Evolutionary conservation across 306 rosid species (phyloP).

Genomic region (Vachellia collinsii): DNA sequence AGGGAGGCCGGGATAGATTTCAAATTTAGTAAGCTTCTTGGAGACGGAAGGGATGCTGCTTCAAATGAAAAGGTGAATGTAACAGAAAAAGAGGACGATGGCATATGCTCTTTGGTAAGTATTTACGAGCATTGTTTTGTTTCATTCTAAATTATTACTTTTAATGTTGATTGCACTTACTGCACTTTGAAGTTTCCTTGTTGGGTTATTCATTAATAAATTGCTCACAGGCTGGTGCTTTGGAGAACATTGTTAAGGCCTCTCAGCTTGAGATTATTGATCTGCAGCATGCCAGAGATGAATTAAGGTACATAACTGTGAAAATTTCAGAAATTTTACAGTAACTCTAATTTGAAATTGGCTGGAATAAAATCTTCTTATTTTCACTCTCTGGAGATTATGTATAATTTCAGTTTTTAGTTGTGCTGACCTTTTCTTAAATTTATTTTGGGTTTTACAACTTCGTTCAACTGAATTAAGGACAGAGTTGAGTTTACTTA

Average conservation of each 20-base stretch:
- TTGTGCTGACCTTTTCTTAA: slow-evolving; percentile 49
- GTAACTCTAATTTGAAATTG: neutral
- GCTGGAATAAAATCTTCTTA: neutral
- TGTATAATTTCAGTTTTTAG: slow-evolving; percentile 14
- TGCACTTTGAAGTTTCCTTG: slow-evolving; percentile 19
- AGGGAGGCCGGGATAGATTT: slow-evolving; percentile 83
- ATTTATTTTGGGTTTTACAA: slow-evolving; percentile 29
- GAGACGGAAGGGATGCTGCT: slow-evolving; percentile 45
- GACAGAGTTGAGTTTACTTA: slow-evolving; percentile 90
- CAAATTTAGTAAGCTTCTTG: slow-evolving; percentile 80
- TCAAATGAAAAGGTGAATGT: slow-evolving; percentile 47
- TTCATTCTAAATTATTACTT: slow-evolving; percentile 19
- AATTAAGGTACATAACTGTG: slow-evolving; percentile 60
- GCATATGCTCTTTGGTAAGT: slow-evolving; percentile 76
- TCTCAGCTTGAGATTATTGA: slow-evolving; percentile 96
- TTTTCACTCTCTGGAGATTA: neutral
- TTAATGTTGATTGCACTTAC: neutral
- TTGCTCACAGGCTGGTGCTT: slow-evolving; percentile 77
- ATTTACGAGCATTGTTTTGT: neutral
- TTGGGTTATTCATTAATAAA: slow-evolving; percentile 35
- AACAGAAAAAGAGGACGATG: slow-evolving; percentile 62
- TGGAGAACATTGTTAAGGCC: slow-evolving; percentile 89
- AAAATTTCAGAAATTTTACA: neutral
- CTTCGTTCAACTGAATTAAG: slow-evolving; percentile 65
- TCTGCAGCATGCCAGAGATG: slow-evolving; percentile 71